Evolutionary conservation across 176 grass and related monocot species (phyloP).

Genomic region (Avena eriantha): DNA sequence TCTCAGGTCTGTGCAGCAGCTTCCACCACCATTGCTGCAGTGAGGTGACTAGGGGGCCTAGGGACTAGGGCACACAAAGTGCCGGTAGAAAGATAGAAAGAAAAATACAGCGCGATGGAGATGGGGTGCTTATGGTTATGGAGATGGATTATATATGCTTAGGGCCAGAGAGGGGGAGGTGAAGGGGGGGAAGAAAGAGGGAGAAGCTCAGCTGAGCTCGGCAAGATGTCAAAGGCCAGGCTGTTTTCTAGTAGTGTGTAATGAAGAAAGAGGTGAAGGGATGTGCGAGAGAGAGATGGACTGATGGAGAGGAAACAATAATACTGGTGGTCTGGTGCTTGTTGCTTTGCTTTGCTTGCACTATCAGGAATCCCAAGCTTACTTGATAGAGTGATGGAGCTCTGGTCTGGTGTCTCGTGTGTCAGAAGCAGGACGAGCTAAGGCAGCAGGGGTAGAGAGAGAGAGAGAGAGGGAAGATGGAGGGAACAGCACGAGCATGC

Average conservation of each 20-base stretch:
- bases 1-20: constrained; percentile 57
- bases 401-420: neutral
- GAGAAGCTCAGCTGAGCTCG: neutral
- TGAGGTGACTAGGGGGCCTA: constrained; percentile 43
- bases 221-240: neutral
- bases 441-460: neutral
- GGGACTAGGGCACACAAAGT: constrained; percentile 40
- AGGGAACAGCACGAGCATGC: constrained; percentile 17
- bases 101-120: neutral
- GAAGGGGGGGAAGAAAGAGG: neutral
- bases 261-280: constrained; percentile 29
- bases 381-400: constrained; percentile 47
- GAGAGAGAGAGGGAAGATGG: constrained; percentile 28
- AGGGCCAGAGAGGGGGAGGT: neutral
- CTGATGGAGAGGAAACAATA: constrained; percentile 5
- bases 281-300: neutral
- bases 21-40: constrained; percentile 61
- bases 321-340: constrained; percentile 53
- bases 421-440: constrained; percentile 28
- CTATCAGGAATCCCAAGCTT: constrained; percentile 84
- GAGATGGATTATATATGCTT: neutral
- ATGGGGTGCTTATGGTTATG: neutral
- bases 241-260: constrained; percentile 47
- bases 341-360: constrained; percentile 75
- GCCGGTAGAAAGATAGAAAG: constrained; percentile 24